Conservation (phyloP, 1,284 basidiomycete species). For the Abortiporus biennis region DNA sequence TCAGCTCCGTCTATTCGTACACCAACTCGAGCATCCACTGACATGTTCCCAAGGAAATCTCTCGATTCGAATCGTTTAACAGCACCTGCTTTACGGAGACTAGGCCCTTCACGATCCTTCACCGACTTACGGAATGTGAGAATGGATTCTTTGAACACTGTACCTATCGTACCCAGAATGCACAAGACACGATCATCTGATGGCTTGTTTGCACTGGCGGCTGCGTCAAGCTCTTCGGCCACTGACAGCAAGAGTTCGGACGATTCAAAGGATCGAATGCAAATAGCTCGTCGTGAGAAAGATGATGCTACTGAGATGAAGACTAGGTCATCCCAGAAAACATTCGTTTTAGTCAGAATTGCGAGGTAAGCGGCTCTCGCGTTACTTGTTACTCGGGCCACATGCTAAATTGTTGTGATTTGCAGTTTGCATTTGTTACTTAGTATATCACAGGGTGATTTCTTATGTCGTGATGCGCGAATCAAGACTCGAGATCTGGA, state of each 20-base stretch:
- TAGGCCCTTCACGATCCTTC: conserved; percentile 62
- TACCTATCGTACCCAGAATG: conserved; percentile 18
- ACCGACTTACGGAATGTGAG: conserved; percentile 51
- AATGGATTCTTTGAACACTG: conserved; percentile 28
- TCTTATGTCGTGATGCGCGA: conserved; percentile 67
- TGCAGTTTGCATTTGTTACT: conserved; percentile 58
- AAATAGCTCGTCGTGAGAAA: conserved; percentile 11
- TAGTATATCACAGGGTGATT: conserved; percentile 66
- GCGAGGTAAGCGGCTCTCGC: conserved; percentile 48
- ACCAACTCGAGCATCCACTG: conserved; percentile 22
- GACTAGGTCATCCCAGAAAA: conserved; percentile 72
- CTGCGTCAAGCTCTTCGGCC: conserved; percentile 11
- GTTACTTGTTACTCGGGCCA: conserved; percentile 2
- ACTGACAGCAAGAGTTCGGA: conserved; percentile 11
- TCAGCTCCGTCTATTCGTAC: conserved; percentile 2
- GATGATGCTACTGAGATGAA: conserved; percentile 73
- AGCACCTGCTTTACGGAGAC: conserved; percentile 37
- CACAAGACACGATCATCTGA: conserved; percentile 25
- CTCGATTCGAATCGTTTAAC: conserved; percentile 19
- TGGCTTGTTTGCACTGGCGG: conserved; percentile 14
- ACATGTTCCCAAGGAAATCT: conserved; percentile 20
- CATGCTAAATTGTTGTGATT: conserved; percentile 7
- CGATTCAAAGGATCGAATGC: conserved; percentile 12
- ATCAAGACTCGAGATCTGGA: conserved; percentile 71
- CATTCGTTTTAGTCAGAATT: conserved; percentile 79